Evolutionary conservation across 192 early-diverging fungal species (phyloP).

Genomic region (Chytriomyces sp.): DNA sequence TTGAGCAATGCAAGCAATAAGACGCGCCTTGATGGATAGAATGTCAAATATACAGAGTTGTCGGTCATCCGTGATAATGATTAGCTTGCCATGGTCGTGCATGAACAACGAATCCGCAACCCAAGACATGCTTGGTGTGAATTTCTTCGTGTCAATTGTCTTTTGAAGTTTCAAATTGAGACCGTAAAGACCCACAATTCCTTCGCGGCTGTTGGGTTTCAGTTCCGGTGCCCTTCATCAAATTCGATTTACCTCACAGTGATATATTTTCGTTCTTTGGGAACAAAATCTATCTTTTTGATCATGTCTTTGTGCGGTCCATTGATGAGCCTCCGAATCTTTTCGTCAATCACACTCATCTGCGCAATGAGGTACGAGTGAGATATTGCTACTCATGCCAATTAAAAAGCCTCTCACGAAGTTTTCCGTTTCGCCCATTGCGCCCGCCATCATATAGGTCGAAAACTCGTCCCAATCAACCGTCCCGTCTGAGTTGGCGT

Average conservation of each 20-base stretch:
- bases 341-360: slow-evolving; percentile 58
- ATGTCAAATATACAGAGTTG: slow-evolving; percentile 66
- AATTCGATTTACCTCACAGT: slow-evolving; percentile 50
- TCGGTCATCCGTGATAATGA: slow-evolving; percentile 61
- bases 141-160: slow-evolving; percentile 52
- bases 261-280: slow-evolving; percentile 64
- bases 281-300: slow-evolving; percentile 56
- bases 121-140: slow-evolving; percentile 50
- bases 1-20: slow-evolving; percentile 51
- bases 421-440: slow-evolving; percentile 47
- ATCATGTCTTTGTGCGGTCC: slow-evolving; percentile 64
- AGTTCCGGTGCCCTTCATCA: slow-evolving; percentile 1
- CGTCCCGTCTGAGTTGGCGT: slow-evolving; percentile 66
- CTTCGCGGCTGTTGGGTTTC: slow-evolving; percentile 49
- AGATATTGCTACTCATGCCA: neutral
- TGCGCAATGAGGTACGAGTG: slow-evolving; percentile 23
- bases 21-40: slow-evolving; percentile 62
- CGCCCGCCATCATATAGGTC: slow-evolving; percentile 64
- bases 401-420: slow-evolving; percentile 1
- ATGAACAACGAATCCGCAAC: slow-evolving; percentile 56
- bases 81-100: slow-evolving; percentile 55
- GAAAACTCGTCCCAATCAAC: slow-evolving; percentile 71
- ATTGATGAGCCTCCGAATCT: slow-evolving; percentile 45
- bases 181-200: slow-evolving; percentile 57
- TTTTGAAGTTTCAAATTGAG: slow-evolving; percentile 58